Base-by-base conservation (phyloP, 2,329 filamentous ascomycete genomes). In the Fusarium sp. region DNA sequence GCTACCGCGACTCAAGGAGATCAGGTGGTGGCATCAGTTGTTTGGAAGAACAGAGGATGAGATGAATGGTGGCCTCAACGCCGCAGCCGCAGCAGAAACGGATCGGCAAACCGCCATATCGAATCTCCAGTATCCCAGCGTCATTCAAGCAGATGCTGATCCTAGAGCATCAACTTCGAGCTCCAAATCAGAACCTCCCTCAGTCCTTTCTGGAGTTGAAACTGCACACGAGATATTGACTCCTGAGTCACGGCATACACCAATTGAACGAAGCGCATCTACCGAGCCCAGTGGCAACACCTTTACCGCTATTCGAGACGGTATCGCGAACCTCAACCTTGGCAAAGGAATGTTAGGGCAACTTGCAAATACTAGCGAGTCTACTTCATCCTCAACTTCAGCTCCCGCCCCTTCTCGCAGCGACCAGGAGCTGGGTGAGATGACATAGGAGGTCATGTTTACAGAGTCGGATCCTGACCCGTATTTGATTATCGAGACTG, bases 1-100 rank as follows among this genome's bases (percentile, higher is more conserved):
- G 15, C 92, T 98, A 68, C 95, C 96, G 1, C 85, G 87, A 5
- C 82, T 91, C 2, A 87, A 87, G 14, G 90, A 96, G 65, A 87
- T 96, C n/a, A 87, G 93, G 62, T 99, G 96, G 96, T 99, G 96
- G 96, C 86, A 90, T 68, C 92, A 96, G 74, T 81, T 91, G 2
- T 99, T 97, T 79, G 93, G 93, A 46, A 88, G 94, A 32, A 90
- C 90, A 4, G 93, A 97, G 71, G 88, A 91, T 54, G 96, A 99
- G 77, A 98, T 99, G 95, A 99, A 99, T 73, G 88, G 87, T 0
- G 82, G 86, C 35, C 79, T 88, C 13, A 84, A 88, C 71, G 81
- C 83, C 8, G 85, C 84, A 5, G 84, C 85, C 17, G 83, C 84
- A 5, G 84, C 84, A 8, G 84, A 85, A 58, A 81, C 75, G 22